Evolutionary conservation across 768 basidiomycete species (phyloP).

Genomic region (Phanerochaete carnosa): DNA sequence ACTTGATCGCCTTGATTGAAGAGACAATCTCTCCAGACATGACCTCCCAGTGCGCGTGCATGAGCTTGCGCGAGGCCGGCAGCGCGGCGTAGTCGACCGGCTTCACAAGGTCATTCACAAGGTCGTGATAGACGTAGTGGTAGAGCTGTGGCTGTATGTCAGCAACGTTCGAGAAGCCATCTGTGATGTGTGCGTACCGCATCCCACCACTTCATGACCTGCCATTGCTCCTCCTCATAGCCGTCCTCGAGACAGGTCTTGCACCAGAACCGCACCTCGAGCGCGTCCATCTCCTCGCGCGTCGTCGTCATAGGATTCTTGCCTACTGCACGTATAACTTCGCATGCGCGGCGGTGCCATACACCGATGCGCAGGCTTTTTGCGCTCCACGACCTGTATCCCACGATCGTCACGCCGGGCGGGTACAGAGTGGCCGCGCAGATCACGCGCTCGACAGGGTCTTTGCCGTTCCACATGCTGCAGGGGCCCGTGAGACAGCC

Average conservation of each 20-base stretch:
- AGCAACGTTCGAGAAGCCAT: background rate
- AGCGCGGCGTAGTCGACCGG: too few species aligned
- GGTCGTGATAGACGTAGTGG: background rate
- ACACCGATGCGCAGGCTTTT: background rate
- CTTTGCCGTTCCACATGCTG: too few species aligned
- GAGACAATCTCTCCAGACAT: too few species aligned
- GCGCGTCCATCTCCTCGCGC: background rate
- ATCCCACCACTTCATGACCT: background rate
- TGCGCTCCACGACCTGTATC: background rate
- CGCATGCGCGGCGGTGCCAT: background rate
- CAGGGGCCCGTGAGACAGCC: background rate
- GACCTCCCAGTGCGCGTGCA: too few species aligned
- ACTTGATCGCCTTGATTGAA: too few species aligned
- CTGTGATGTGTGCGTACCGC: background rate
- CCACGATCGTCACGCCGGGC: too few species aligned
- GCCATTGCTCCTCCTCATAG: background rate
- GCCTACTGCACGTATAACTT: background rate
- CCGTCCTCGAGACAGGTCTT: background rate
- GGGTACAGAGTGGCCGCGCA: too few species aligned
- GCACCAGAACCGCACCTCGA: slow-evolving; percentile 1
- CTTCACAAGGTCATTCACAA: background rate
- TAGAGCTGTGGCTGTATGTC: background rate
- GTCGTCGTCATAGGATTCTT: background rate
- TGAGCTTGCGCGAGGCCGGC: too few species aligned
- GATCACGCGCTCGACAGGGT: too few species aligned